Base-by-base conservation (phyloP, 2,329 filamentous ascomycete genomes). In the Clonostachys byssicola region DNA sequence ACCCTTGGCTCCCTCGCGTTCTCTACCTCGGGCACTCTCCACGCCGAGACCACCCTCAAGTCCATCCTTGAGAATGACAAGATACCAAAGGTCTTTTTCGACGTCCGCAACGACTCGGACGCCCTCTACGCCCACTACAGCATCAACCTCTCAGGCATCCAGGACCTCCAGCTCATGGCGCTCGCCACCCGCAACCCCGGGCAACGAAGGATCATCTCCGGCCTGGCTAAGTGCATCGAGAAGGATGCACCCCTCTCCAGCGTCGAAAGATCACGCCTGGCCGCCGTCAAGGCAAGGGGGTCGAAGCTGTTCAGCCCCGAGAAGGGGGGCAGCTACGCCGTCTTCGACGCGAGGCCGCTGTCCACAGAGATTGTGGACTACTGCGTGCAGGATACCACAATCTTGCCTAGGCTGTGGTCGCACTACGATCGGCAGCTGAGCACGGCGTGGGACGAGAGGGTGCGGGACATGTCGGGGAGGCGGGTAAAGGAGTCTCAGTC, bases 111-210 rank as follows among this genome's bases (percentile, higher is more conserved):
- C 51, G 77, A 82, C 53, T 78, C 80, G 0, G 74, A 83, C 52
- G 78, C 79, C 0, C 59, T 85, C 0, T 79, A 66, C 54, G 56
- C 40, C 41, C 72, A 69, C 34, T 81, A 62, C 51, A 39, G 55
- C 0, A 64, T 84, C 50, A 20, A 47, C 0, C 53, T 83, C 0
- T 49, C 52, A 0, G 71, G 75, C 0, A 55, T 82, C 10, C 50
- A 71, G 4, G 78, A 84, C 52, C 46, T 84, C 1, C 78, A 85
- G 54, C 63, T 84, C 1, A 75, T 83, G 70, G 77, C 83, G 55
- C 53, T 73, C 5, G 77, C 70, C 1, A 54, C 55, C 3, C 55
- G 60, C 2, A 20, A 13, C 7, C 43, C 17, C 14, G 5, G 18
- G 39, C 54, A 46, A 38, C 50, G 41, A 1, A 20, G 38, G 30